Evolutionary conservation across 768 basidiomycete species (phyloP).

Genomic region (Boletus barrowsii): DNA sequence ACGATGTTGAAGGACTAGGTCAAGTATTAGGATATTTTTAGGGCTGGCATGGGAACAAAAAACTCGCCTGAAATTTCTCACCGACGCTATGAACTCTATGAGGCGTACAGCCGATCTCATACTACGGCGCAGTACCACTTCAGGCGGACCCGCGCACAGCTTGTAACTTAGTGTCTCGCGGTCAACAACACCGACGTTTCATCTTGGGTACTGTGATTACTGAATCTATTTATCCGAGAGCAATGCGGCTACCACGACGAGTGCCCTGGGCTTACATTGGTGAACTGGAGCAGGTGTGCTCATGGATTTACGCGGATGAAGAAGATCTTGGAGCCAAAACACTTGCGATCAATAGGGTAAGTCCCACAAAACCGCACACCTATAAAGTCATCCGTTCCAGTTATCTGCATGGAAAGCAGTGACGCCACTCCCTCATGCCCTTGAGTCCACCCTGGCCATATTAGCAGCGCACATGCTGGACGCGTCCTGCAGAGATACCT

Average conservation of each 20-base stretch:
- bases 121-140: neutral
- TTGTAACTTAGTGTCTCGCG: no score
- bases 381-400: constrained; percentile 36
- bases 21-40: neutral
- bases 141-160: no score
- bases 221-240: neutral
- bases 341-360: constrained; percentile 62
- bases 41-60: neutral
- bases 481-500: constrained; percentile 19
- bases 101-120: neutral
- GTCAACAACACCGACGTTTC: no score
- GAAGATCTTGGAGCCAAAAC: constrained; percentile 52
- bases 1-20: neutral
- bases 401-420: constrained; percentile 78
- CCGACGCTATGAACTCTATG: neutral
- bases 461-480: constrained; percentile 63
- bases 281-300: constrained; percentile 74
- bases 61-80: neutral
- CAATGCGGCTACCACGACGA: constrained; percentile 73
- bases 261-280: constrained; percentile 70
- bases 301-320: constrained; percentile 71
- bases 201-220: neutral
- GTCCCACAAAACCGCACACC: constrained; percentile 20
- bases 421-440: constrained; percentile 74
- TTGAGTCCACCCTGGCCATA: constrained; percentile 68